phyloP scores from a whole-genome alignment of 2,329 filamentous ascomycete genomes.

The Ophiostoma ulmi region DNA sequence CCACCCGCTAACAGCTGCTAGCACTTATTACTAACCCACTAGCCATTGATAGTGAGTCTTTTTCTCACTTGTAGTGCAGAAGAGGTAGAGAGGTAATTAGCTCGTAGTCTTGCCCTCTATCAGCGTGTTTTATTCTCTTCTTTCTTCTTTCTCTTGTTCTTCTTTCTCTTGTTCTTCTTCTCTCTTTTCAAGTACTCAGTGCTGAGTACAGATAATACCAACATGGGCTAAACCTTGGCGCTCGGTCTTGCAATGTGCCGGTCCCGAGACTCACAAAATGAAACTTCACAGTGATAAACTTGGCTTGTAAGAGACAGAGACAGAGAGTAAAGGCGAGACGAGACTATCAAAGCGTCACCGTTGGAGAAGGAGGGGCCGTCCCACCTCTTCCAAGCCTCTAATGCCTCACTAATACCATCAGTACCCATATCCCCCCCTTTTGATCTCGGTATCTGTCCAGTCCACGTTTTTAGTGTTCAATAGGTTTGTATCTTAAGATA shows the following conservation, averaged over 20 bases:
- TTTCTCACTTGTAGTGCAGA: not conserved
- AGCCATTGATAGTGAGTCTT: not conserved
- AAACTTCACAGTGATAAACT: not conserved
- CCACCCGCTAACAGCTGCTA: not conserved
- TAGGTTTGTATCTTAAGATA: no score
- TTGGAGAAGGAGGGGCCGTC: not conserved
- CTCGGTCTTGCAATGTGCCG: not conserved
- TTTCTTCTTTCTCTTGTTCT: not conserved
- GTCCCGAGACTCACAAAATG: not conserved
- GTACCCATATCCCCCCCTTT: not conserved
- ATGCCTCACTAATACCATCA: not conserved
- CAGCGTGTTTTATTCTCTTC: not conserved
- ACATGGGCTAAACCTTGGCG: constrained; percentile 1
- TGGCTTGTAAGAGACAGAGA: no score
- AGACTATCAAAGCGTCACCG: not conserved
- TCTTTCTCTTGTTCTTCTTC: no score
- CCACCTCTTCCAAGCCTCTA: not conserved
- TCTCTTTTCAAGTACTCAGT: no score
- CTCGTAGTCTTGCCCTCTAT: not conserved
- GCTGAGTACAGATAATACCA: no score
- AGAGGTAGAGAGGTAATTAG: not conserved
- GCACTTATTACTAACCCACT: not conserved
- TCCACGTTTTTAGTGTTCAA: not conserved
- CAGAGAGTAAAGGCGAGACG: not conserved
- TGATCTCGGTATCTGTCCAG: not conserved